phyloP scores from a whole-genome alignment of 495 filamentous ascomycete genomes.

The Aspergillus nidulans region DNA sequence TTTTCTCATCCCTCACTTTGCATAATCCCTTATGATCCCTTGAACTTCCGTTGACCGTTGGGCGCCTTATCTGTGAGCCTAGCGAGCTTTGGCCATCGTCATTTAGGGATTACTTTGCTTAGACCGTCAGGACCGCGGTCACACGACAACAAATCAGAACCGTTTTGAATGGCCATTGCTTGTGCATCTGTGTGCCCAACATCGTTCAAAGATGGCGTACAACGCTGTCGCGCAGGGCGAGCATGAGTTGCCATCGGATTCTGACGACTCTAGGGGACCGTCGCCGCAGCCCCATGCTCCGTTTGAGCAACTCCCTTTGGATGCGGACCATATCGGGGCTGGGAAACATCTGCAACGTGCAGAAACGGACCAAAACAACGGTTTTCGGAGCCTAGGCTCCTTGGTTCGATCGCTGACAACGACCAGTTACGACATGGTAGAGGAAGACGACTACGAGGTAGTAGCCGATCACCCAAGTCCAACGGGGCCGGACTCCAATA shows the following conservation, averaged over 20 bases:
- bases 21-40: not conserved
- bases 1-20: not conserved
- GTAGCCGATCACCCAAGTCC: constrained; percentile 25
- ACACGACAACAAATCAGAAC: constrained; percentile 9
- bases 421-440: constrained; percentile 42
- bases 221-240: constrained; percentile 43
- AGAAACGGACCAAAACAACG: constrained; percentile 21
- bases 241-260: constrained; percentile 36
- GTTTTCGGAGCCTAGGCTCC: constrained; percentile 28
- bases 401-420: constrained; percentile 42
- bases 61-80: constrained; percentile 9
- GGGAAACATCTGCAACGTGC: constrained; percentile 23
- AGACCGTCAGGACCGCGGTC: constrained; percentile 6
- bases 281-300: constrained; percentile 21
- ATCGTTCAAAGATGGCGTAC: constrained; percentile 39
- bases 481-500: constrained; percentile 17
- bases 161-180: constrained; percentile 18
- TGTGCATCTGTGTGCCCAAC: constrained; percentile 5
- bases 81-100: not conserved
- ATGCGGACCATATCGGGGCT: constrained; percentile 26
- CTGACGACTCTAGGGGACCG: constrained; percentile 28
- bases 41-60: not conserved
- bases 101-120: not conserved
- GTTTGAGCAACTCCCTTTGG: constrained; percentile 26
- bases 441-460: constrained; percentile 42